Evolutionary conservation across 139 green algal species (phyloP).

Genomic region (Edaphochlamys debaryana): DNA sequence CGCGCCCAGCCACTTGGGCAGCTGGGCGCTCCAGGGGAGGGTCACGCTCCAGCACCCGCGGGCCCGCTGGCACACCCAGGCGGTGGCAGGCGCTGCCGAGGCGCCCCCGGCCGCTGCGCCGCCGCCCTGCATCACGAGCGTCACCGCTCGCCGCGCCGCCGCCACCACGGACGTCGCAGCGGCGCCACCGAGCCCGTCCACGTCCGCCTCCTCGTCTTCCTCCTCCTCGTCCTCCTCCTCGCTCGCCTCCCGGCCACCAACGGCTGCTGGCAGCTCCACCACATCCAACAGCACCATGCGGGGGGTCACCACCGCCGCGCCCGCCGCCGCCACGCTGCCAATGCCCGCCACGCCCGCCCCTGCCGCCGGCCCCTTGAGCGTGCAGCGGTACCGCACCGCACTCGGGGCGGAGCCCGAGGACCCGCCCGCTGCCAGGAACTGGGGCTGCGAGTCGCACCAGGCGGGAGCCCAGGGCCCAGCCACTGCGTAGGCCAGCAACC

Average conservation of each 20-base stretch:
- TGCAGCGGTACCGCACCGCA: constrained; percentile 31
- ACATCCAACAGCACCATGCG: constrained; percentile 28
- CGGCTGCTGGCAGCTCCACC: constrained; percentile 23
- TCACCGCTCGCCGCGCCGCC: background rate
- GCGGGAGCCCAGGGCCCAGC: constrained; percentile 23
- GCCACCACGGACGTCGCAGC: background rate
- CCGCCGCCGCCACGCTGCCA: background rate
- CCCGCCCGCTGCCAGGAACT: background rate
- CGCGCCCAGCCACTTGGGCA: constrained; percentile 13
- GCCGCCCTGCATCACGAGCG: constrained; percentile 6
- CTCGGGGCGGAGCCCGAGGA: background rate
- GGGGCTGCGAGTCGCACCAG: constrained; percentile 29
- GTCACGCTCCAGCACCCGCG: constrained; percentile 12
- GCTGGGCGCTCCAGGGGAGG: constrained; percentile 24
- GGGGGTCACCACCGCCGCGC: background rate
- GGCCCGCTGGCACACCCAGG: background rate
- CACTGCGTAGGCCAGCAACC: constrained; percentile 15
- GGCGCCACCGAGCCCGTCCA: background rate
- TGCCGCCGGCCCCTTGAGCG: background rate
- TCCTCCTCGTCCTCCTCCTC: background rate
- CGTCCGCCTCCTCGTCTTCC: background rate
- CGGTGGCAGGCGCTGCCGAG: background rate
- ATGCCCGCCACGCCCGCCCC: background rate
- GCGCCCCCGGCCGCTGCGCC: background rate
- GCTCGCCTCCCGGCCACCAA: background rate